phyloP scores from a whole-genome alignment of 192 early-diverging fungal genomes.

The Tieghemiomyces parasiticus region DNA sequence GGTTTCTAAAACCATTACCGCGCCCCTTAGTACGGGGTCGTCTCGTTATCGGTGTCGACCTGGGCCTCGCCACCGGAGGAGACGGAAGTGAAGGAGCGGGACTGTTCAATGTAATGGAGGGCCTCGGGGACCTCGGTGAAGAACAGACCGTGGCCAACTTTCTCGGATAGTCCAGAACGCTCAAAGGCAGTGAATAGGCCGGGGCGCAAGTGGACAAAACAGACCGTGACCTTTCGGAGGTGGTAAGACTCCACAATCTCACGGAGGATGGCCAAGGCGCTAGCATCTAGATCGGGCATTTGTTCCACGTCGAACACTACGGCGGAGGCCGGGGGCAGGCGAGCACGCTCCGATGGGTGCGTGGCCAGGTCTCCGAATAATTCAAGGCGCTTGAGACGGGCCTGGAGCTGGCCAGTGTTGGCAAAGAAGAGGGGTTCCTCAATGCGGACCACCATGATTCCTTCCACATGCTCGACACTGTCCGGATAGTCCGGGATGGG shows the following conservation, averaged over 20 bases:
- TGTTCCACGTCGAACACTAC: conserved; percentile 88
- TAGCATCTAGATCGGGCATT: conserved; percentile 84
- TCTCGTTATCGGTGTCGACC: conserved; percentile 4
- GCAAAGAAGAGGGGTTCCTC: conserved; percentile 96
- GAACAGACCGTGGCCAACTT: conserved; percentile 46
- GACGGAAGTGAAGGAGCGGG: background rate
- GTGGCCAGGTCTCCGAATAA: conserved; percentile 86
- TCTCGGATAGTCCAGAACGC: conserved; percentile 46
- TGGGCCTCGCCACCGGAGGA: background rate
- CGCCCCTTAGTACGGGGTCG: background rate
- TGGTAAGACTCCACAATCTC: conserved; percentile 84
- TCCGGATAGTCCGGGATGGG: conserved; percentile 44
- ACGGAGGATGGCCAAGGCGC: conserved; percentile 72
- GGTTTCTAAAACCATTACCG: too few relatives aligned
- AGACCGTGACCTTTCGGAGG: conserved; percentile 65
- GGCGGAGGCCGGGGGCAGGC: conserved; percentile 50
- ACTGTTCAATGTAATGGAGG: conserved; percentile 29
- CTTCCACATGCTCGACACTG: conserved; percentile 61
- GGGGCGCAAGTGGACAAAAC: conserved; percentile 79
- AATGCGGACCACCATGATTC: conserved; percentile 73
- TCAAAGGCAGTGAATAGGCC: conserved; percentile 52
- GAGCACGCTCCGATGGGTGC: conserved; percentile 86
- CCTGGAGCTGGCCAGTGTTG: conserved; percentile 92
- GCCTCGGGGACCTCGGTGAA: conserved; percentile 55
- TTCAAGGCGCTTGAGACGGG: conserved; percentile 83